Evolutionary conservation across 371 early-diverging fungal genomes (phyloP).

Genomic region (Mortierella sp.): DNA sequence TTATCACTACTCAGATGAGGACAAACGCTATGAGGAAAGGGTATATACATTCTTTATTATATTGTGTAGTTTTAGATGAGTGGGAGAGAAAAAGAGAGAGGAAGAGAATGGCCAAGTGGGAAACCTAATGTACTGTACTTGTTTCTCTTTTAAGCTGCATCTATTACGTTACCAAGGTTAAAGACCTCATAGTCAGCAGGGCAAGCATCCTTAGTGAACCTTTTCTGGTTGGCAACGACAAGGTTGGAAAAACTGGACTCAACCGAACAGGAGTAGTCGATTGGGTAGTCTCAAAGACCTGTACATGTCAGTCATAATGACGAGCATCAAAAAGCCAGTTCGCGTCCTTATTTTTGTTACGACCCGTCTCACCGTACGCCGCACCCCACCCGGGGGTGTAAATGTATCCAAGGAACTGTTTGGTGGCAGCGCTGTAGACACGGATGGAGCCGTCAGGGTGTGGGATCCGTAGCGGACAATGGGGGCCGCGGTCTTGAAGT

Average conservation of each 20-base stretch:
- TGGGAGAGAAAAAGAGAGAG: too few species aligned
- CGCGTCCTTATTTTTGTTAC: conserved; percentile 9
- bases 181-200: conserved; percentile 29
- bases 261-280: conserved; percentile 1
- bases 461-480: conserved; percentile 41
- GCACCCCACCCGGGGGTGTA: not conserved
- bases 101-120: too few species aligned
- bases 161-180: not conserved
- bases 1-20: too few species aligned
- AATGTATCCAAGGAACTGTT: conserved; percentile 31
- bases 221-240: conserved; percentile 27
- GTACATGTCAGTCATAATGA: conserved; percentile 20
- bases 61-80: too few species aligned
- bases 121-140: too few species aligned
- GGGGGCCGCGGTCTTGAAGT: conserved; percentile 9
- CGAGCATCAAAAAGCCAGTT: conserved; percentile 8
- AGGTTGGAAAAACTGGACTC: conserved; percentile 16
- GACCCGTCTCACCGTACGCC: conserved; percentile 23
- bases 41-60: too few species aligned
- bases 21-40: too few species aligned
- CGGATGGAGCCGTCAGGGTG: conserved; percentile 30
- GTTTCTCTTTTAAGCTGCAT: not conserved
- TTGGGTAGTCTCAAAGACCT: conserved; percentile 9
- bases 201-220: conserved; percentile 20
- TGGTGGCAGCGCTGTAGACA: conserved; percentile 11